Percentiles rank a stretch among this genome's conserved stretches.
Evolutionary conservation across 257 asterid genomes (phyloP).

Genomic region (Craterostigma plantagineum): DNA sequence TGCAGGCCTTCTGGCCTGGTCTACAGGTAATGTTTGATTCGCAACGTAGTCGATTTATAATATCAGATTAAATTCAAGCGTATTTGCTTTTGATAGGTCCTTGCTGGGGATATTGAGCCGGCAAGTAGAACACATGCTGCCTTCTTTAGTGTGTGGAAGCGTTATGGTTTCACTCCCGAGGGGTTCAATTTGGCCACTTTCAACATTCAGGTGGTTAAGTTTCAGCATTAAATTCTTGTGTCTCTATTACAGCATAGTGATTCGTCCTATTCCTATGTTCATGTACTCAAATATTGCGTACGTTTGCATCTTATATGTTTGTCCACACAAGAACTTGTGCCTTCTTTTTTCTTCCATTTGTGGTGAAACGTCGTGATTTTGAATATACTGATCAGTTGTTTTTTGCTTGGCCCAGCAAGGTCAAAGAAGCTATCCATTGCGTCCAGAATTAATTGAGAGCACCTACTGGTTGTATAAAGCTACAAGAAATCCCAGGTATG

Average conservation of each 20-base stretch:
- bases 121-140: slow-evolving; percentile 92
- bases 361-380: neutral
- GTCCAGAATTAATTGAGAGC: slow-evolving; percentile 95
- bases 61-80: slow-evolving; percentile 4
- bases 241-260: too few relatives aligned
- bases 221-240: slow-evolving; percentile 3
- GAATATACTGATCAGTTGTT: slow-evolving; percentile 5
- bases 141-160: slow-evolving; percentile 91
- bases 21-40: slow-evolving; percentile 49
- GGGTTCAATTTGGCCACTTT: slow-evolving; percentile 92
- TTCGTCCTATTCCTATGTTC: too few relatives aligned
- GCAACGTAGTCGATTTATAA: slow-evolving; percentile 3
- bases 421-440: slow-evolving; percentile 92
- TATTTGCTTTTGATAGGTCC: slow-evolving; percentile 39
- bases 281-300: too few relatives aligned
- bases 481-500: slow-evolving; percentile 80
- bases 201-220: slow-evolving; percentile 54
- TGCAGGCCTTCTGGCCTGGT: slow-evolving; percentile 99
- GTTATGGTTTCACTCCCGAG: slow-evolving; percentile 95
- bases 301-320: too few relatives aligned
- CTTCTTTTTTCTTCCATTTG: neutral
- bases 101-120: slow-evolving; percentile 96
- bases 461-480: slow-evolving; percentile 98
- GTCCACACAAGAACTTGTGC: neutral
- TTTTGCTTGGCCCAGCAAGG: slow-evolving; percentile 57